Conservation (phyloP, 179 eudicot genomes). For the Gypsophila paniculata region DNA sequence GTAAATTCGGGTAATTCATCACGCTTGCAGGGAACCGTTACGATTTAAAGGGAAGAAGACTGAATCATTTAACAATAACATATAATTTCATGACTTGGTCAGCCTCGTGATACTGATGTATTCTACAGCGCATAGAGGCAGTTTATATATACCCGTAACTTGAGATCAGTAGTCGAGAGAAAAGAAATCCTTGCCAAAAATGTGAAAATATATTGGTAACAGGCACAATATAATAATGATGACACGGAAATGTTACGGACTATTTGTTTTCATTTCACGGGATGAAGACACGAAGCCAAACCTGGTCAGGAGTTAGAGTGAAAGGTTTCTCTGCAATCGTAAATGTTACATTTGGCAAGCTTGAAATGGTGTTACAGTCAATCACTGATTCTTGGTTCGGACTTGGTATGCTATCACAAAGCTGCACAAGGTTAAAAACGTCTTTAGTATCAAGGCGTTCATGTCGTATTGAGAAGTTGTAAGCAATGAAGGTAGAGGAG, state of each 20-base stretch:
- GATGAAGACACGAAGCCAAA: slow-evolving; percentile 18
- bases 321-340: slow-evolving; percentile 55
- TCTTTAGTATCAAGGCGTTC: slow-evolving; percentile 13
- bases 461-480: neutral
- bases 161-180: neutral
- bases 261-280: slow-evolving; percentile 8
- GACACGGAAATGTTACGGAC: neutral
- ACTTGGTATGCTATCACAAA: slow-evolving; percentile 73
- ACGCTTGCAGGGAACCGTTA: neutral
- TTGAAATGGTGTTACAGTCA: slow-evolving; percentile 47
- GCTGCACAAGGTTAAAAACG: slow-evolving; percentile 38
- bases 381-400: slow-evolving; percentile 64
- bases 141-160: neutral
- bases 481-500: neutral
- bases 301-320: slow-evolving; percentile 74
- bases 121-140: neutral
- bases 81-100: neutral
- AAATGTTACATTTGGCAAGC: slow-evolving; percentile 63
- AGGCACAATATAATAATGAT: neutral
- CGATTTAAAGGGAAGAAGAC: too few species aligned
- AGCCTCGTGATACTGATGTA: neutral
- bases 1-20: neutral
- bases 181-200: too few species aligned
- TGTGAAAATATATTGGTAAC: neutral
- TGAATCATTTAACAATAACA: neutral